These are phyloP conservation scores for Erythrophleum ivorense DNA, from an alignment of 331 rosid species.

Conservation along the genomic window DNA sequence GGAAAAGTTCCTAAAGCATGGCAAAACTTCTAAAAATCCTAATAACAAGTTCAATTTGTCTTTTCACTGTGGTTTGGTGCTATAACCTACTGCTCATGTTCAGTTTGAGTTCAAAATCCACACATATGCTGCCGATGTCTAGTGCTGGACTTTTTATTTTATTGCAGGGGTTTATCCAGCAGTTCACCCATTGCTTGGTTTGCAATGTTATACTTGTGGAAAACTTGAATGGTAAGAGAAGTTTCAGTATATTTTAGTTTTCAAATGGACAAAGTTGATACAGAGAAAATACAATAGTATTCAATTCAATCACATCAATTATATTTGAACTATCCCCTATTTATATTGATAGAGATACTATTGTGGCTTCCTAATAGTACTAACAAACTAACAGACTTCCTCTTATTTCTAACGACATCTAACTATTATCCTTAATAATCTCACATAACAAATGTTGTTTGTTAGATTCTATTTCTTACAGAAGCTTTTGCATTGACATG, in stretches of 20 bases:
- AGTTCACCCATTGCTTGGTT: conserved; percentile 86
- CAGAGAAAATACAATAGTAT: too few relatives aligned
- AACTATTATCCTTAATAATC: too few relatives aligned
- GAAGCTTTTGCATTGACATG: conserved; percentile 15
- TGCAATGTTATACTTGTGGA: conserved; percentile 90
- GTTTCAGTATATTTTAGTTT: conserved; percentile 5
- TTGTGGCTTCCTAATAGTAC: too few relatives aligned
- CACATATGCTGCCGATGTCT: conserved; percentile 35
- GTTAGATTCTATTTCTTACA: conserved; percentile 4
- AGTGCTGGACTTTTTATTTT: conserved; percentile 31
- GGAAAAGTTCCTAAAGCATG: neutral
- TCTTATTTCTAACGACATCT: too few relatives aligned
- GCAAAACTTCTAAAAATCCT: neutral
- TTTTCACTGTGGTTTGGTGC: neutral
- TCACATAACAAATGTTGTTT: neutral
- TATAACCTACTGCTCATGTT: neutral
- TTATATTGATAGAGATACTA: too few relatives aligned
- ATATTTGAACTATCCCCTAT: too few relatives aligned
- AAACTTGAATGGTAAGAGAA: conserved; percentile 87
- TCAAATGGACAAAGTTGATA: neutral
- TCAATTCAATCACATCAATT: too few relatives aligned
- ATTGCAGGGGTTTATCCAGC: conserved; percentile 76
- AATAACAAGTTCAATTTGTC: neutral
- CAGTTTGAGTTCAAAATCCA: conserved; percentile 12
- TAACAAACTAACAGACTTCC: too few relatives aligned